A percentile compares a stretch with the other conserved stretches of the same genome.
These are phyloP conservation scores for Elongisporangium undulatum DNA, from an alignment of 352 stramenopile species.

Conservation along the genomic window DNA sequence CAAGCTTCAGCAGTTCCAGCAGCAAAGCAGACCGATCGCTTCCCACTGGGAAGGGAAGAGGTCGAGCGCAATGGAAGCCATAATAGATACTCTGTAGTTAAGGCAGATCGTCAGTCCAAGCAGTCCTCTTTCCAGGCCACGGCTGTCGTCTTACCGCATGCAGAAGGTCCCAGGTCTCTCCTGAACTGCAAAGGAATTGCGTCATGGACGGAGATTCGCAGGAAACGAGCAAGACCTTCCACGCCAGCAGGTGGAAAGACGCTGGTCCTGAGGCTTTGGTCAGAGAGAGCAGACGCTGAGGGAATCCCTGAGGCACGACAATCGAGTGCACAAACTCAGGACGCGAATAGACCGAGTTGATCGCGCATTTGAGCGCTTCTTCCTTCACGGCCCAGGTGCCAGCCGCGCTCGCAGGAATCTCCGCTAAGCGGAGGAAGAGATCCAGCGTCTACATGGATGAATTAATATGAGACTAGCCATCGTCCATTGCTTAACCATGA, in stretches of 20 bases:
- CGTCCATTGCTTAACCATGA: background rate
- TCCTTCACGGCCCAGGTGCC: conserved; percentile 26
- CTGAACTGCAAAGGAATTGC: conserved; percentile 18
- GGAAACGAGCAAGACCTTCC: conserved; percentile 50
- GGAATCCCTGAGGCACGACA: conserved; percentile 17
- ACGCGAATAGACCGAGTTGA: conserved; percentile 62
- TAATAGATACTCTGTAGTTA: conserved; percentile 40
- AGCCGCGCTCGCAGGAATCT: conserved; percentile 6
- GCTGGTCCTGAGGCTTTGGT: conserved; percentile 16
- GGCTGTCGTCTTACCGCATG: conserved; percentile 20
- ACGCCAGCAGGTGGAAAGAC: conserved; percentile 48
- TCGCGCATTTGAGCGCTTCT: conserved; percentile 63
- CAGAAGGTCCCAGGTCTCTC: conserved; percentile 36
- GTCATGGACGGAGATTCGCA: conserved; percentile 35
- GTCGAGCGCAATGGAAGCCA: conserved; percentile 13
- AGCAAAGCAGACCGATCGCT: conserved; percentile 23
- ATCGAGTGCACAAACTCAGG: conserved; percentile 44
- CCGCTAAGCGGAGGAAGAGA: conserved; percentile 23
- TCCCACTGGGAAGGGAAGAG: conserved; percentile 10
- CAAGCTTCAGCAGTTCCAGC: conserved; percentile 53
- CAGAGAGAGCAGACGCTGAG: conserved; percentile 21
- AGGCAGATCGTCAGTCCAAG: background rate
- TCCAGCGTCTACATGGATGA: conserved; percentile 26
- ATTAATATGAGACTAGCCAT: background rate
- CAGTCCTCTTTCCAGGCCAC: background rate